Percentiles rank a stretch among this genome's conserved stretches.
Evolutionary conservation across 2,329 filamentous ascomycete genomes (phyloP).

Genomic region (Ramularia endophylla): DNA sequence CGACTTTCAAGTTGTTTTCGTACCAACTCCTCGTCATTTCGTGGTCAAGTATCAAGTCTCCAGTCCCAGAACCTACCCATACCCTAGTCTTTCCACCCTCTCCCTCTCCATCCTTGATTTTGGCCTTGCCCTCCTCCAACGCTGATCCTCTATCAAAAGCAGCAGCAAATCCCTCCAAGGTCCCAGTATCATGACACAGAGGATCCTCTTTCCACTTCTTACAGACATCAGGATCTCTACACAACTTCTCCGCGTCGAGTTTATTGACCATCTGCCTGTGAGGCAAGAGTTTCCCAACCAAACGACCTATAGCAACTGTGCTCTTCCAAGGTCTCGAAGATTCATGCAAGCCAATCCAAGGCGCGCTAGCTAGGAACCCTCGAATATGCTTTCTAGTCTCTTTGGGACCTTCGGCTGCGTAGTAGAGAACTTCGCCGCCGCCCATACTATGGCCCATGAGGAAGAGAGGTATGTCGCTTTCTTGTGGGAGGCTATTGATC

Average conservation of each 20-base stretch:
- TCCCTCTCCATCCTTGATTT: constrained; percentile 36
- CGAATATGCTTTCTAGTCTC: constrained; percentile 56
- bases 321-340: constrained; percentile 57
- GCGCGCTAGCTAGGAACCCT: constrained; percentile 71
- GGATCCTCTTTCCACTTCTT: constrained; percentile 58
- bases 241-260: constrained; percentile 59
- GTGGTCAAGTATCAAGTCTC: constrained; percentile 63
- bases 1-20: constrained; percentile 47
- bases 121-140: constrained; percentile 52
- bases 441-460: constrained; percentile 91
- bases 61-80: constrained; percentile 71
- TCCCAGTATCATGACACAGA: constrained; percentile 77
- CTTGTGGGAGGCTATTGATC: constrained; percentile 35
- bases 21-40: constrained; percentile 60
- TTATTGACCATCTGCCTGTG: constrained; percentile 59
- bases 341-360: constrained; percentile 68
- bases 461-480: constrained; percentile 56
- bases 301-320: constrained; percentile 59
- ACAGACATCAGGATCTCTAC: constrained; percentile 59
- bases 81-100: constrained; percentile 56
- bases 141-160: constrained; percentile 67
- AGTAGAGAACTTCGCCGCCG: constrained; percentile 68
- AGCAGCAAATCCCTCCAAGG: constrained; percentile 70
- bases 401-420: constrained; percentile 40
- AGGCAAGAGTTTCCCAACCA: constrained; percentile 64